These are phyloP conservation scores for Exophiala bonariae DNA, from an alignment of 2,329 filamentous ascomycete species.

Conservation along the genomic window DNA sequence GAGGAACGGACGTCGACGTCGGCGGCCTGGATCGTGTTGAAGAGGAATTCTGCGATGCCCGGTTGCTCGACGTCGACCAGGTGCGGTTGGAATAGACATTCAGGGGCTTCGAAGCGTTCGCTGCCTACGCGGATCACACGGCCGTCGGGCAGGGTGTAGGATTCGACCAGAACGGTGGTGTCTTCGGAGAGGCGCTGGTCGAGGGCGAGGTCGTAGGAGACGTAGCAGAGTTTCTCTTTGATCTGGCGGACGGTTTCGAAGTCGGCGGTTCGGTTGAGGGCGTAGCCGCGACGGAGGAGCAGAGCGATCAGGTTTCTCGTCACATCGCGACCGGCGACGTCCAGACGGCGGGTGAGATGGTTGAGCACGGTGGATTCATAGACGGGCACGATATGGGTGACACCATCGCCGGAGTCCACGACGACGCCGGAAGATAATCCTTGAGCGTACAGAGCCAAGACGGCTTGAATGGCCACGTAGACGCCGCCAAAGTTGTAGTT, in stretches of 20 bases:
- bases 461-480: conserved; percentile 96
- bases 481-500: conserved; percentile 94
- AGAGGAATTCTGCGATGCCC: conserved; percentile 93
- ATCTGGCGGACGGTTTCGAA: conserved; percentile 99
- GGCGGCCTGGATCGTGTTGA: conserved; percentile 96
- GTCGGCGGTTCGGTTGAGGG: conserved; percentile 95
- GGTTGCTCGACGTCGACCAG: conserved; percentile 96
- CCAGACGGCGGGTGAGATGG: conserved; percentile 88
- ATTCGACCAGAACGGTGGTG: conserved; percentile 94
- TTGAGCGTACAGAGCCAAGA: conserved; percentile 93
- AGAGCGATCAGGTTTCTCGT: conserved; percentile 98
- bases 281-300: conserved; percentile 88
- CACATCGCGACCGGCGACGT: conserved; percentile 94
- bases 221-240: conserved; percentile 99
- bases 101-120: conserved; percentile 95
- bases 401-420: conserved; percentile 95
- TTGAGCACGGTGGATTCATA: conserved; percentile 98
- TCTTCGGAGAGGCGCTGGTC: conserved; percentile 96
- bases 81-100: conserved; percentile 98
- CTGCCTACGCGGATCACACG: conserved; percentile 94
- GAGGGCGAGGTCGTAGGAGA: conserved; percentile 94
- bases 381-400: conserved; percentile 97
- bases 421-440: conserved; percentile 94
- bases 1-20: conserved; percentile 93
- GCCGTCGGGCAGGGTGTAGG: conserved; percentile 94